A percentile compares a stretch with the other conserved stretches of the same genome.
Evolutionary conservation across 2,329 filamentous ascomycete species (phyloP).

Genomic region (Claviceps purpurea): DNA sequence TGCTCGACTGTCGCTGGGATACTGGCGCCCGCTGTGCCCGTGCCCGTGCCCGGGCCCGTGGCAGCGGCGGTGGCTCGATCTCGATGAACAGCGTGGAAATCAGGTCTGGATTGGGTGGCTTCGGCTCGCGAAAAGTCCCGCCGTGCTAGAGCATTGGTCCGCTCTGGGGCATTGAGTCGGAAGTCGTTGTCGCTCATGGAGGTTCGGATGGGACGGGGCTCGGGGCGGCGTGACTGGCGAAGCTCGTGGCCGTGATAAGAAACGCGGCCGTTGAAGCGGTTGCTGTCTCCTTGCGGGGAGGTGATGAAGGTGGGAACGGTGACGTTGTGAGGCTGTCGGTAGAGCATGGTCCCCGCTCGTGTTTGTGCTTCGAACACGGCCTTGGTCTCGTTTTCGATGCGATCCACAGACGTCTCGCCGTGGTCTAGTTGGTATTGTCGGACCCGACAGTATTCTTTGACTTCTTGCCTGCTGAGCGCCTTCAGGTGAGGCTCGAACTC

Average conservation of each 20-base stretch:
- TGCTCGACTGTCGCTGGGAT: constrained; percentile 7
- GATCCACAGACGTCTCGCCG: constrained; percentile 35
- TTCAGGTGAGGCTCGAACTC: constrained; percentile 42
- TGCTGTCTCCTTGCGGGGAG: constrained; percentile 11
- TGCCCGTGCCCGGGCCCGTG: not conserved
- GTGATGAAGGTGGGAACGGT: constrained; percentile 11
- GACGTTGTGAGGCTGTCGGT: constrained; percentile 11
- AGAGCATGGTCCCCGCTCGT: constrained; percentile 23
- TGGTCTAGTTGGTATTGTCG: constrained; percentile 44
- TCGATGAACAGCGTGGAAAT: constrained; percentile 30
- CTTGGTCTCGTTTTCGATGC: constrained; percentile 34
- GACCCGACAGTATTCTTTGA: constrained; percentile 52
- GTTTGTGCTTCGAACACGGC: constrained; percentile 38
- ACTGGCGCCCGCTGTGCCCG: not conserved
- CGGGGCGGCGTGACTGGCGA: constrained; percentile 29
- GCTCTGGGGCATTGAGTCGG: constrained; percentile 23
- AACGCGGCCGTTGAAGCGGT: constrained; percentile 5
- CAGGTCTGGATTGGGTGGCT: constrained; percentile 35
- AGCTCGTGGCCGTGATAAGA: constrained; percentile 24
- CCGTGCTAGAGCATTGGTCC: constrained; percentile 34
- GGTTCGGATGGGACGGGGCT: constrained; percentile 18
- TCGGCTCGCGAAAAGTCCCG: constrained; percentile 40
- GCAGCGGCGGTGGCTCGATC: constrained; percentile 21
- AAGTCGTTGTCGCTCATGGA: constrained; percentile 12
- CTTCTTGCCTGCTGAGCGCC: constrained; percentile 36